Base-by-base conservation (phyloP, 2,329 filamentous ascomycete genomes). In the Fusarium keratoplasticum region DNA sequence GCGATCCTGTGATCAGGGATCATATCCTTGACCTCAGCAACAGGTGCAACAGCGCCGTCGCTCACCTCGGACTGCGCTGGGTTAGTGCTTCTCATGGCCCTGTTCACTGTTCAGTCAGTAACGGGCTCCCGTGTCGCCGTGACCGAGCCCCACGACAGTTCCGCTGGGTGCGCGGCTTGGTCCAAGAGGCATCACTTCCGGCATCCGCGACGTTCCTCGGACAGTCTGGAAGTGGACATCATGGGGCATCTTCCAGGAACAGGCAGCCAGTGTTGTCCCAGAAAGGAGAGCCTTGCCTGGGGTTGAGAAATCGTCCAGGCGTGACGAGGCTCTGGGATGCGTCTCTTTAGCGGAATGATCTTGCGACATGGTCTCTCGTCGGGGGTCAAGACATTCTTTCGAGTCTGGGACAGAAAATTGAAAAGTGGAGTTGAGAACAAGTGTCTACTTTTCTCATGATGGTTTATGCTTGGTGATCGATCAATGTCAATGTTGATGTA, bases 1-100 rank as follows among this genome's bases (percentile, higher is more conserved):
- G 57, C 55, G 50, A 58, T 72, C 69, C 64, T 71, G 64, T 73
- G 70, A 74, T 68, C 67, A 57, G 66, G 63, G 62, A 66, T 67
- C 27, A 31, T 50, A 67, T 42, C 67, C 69, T 54, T 42, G 58
- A 72, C 52, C 52, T 31, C 40, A 57, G 59, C 40, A 50, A 47
- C 33, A 61, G 36, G 38, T 47, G 59, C 47, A n/a, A 25, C 20
- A 20, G 52, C 29, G 13, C 25, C 42, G 60, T 63, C 35, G 47
- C 54, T 47, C 55, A 29, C 57, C 58, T 50, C 58, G 50, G 22
- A 40, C 36, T 55, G 20, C 36, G 55, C 38, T 72, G 47, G 33
- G 42, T 33, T 25, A 33, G 20, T 47, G 52, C 35, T 64, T 50
- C 36, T 57, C 54, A 36, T 20, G 47, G 47, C 47, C 47, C 27